These are phyloP conservation scores for Trypanosoma vivax DNA, from an alignment of 208 protist genomes.

Conservation along the genomic window DNA sequence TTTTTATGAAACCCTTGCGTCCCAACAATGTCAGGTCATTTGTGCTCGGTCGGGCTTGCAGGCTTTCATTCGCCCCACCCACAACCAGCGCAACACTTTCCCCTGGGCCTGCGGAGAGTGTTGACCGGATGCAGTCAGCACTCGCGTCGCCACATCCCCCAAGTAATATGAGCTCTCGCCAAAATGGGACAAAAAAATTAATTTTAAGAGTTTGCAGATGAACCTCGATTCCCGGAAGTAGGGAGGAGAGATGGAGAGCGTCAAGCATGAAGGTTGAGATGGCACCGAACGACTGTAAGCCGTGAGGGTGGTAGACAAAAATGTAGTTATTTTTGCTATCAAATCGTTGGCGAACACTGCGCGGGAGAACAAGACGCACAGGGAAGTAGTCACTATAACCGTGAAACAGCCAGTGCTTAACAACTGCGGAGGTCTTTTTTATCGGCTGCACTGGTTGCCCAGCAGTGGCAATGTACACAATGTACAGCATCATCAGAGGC, in stretches of 20 bases:
- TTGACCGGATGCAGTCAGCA: conserved; percentile 48
- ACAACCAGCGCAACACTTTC: conserved; percentile 81
- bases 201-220: conserved; percentile 81
- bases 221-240: conserved; percentile 59
- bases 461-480: conserved; percentile 62
- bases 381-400: conserved; percentile 86
- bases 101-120: conserved; percentile 61
- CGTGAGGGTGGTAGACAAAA: conserved; percentile 88
- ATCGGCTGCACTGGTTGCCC: conserved; percentile 40
- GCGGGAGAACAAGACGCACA: conserved; percentile 56
- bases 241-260: conserved; percentile 24
- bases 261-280: conserved; percentile 69
- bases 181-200: conserved; percentile 86
- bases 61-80: conserved; percentile 72
- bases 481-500: conserved; percentile 53
- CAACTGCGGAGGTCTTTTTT: conserved; percentile 17
- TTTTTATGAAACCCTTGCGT: conserved; percentile 83
- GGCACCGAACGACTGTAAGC: conserved; percentile 82
- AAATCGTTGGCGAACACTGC: conserved; percentile 33
- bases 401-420: conserved; percentile 33
- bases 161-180: conserved; percentile 56
- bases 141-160: conserved; percentile 81
- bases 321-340: conserved; percentile 69
- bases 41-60: conserved; percentile 56
- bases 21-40: conserved; percentile 68